These are phyloP conservation scores for Aspergillus ostianus DNA, from an alignment of 495 filamentous ascomycete species.

Conservation along the genomic window DNA sequence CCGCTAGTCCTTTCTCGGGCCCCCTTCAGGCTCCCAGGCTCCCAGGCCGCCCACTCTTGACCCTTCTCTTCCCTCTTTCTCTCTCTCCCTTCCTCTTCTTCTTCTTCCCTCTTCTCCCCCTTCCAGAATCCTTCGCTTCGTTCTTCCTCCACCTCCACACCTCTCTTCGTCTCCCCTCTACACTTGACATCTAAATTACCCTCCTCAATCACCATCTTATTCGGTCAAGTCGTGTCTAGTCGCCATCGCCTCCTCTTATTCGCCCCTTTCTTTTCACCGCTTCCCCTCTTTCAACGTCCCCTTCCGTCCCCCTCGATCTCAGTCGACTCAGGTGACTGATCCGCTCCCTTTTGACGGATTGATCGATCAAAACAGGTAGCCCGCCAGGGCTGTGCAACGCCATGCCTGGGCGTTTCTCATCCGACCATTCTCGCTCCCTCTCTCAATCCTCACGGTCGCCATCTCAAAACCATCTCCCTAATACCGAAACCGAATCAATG, in stretches of 20 bases:
- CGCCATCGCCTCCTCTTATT: background rate
- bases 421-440: conserved; percentile 42
- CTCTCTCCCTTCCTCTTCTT: conserved; percentile 15
- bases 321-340: conserved; percentile 22
- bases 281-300: conserved; percentile 8
- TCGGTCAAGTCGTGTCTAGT: background rate
- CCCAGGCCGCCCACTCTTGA: conserved; percentile 12
- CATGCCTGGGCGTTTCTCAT: conserved; percentile 47
- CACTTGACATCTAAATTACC: conserved; percentile 2
- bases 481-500: conserved; percentile 32
- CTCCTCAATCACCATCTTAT: background rate
- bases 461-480: conserved; percentile 23
- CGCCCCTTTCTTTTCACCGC: conserved; percentile 13
- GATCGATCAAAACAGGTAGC: conserved; percentile 33
- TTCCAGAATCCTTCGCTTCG: conserved; percentile 4
- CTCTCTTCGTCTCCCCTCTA: conserved; percentile 4
- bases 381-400: conserved; percentile 46
- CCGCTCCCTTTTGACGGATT: conserved; percentile 11
- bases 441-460: conserved; percentile 38
- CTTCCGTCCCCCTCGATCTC: conserved; percentile 11
- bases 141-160: conserved; percentile 7
- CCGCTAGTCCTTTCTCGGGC: conserved; percentile 6
- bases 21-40: conserved; percentile 24
- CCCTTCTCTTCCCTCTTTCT: conserved; percentile 20
- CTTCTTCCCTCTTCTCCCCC: conserved; percentile 5